Evolutionary conservation across 768 basidiomycete genomes (phyloP).

Genomic region (Leucosporidium scottii): DNA sequence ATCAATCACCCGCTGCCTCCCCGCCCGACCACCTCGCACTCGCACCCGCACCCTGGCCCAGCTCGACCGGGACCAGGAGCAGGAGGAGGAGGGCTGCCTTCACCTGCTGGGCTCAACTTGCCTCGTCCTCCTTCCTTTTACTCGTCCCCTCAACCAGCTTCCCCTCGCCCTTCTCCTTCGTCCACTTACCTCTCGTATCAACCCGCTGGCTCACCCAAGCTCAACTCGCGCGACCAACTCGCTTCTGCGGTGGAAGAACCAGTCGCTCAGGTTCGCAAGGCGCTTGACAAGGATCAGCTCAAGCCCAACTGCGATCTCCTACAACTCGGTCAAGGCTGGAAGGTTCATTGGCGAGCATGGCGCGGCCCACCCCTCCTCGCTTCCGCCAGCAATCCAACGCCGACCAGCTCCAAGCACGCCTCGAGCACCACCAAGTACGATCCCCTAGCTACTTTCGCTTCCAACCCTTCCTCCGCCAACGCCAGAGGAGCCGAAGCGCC

Average conservation of each 20-base stretch:
- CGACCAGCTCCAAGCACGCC: not conserved
- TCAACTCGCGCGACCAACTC: not conserved
- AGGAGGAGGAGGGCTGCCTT: not conserved
- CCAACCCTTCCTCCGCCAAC: not conserved
- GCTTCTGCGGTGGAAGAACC: not conserved
- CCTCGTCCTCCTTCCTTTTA: not conserved
- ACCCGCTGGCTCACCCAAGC: not conserved
- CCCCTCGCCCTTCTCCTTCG: not conserved
- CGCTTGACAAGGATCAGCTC: constrained; percentile 1
- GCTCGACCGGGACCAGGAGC: not conserved
- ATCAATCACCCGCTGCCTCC: not conserved
- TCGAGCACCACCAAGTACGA: not conserved
- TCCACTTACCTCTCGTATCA: not conserved
- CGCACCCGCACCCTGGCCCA: not conserved
- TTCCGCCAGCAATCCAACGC: not conserved
- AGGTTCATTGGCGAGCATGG: constrained; percentile 18
- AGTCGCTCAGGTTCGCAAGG: not conserved
- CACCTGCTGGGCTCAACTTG: not conserved
- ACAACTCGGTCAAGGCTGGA: constrained; percentile 22
- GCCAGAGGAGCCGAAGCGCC: not conserved
- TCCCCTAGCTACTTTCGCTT: constrained; percentile 8
- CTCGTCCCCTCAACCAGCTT: not conserved
- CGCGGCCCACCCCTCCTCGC: constrained; percentile 5
- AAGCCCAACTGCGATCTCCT: constrained; percentile 2
- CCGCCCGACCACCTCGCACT: not conserved